Conservation (phyloP, 1,139 yeast genomes). For the Pichia sp. region DNA sequence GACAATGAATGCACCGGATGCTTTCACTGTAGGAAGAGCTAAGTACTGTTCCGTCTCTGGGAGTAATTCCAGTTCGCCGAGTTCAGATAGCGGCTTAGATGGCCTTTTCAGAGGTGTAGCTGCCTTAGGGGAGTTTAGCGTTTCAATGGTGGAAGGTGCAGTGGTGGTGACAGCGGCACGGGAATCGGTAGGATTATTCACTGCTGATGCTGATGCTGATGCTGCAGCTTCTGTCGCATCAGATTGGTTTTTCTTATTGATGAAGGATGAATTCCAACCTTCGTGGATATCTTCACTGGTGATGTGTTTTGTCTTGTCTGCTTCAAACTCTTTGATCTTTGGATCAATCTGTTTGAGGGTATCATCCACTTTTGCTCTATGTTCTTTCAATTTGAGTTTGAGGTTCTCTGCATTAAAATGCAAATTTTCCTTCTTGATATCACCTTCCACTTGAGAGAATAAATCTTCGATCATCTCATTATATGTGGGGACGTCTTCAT, state of each 20-base stretch:
- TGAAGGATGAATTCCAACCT: conserved; percentile 84
- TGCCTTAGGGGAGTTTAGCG: conserved; percentile 27
- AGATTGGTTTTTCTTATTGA: conserved; percentile 46
- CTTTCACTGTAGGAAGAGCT: conserved; percentile 40
- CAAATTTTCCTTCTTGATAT: conserved; percentile 42
- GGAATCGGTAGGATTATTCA: no score
- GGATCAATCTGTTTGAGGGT: conserved; percentile 53
- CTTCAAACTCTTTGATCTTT: conserved; percentile 56
- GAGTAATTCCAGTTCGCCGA: conserved; percentile 40
- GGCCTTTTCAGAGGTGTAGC: conserved; percentile 13
- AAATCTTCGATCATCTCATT: conserved; percentile 92
- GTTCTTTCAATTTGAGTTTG: conserved; percentile 42
- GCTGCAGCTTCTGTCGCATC: conserved; percentile 20
- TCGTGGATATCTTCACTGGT: conserved; percentile 88
- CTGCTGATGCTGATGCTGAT: conserved; percentile 13
- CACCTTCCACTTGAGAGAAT: conserved; percentile 60
- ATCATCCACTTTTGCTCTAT: conserved; percentile 60
- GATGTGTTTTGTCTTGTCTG: conserved; percentile 69
- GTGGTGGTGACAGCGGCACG: conserved; percentile 19
- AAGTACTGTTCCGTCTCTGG: conserved; percentile 67
- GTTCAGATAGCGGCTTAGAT: conserved; percentile 25
- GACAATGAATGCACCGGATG: conserved; percentile 46
- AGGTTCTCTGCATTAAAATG: conserved; percentile 39
- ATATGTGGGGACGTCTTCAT: conserved; percentile 56
- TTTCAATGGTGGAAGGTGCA: conserved; percentile 27